Percentiles rank a stretch among this genome's conserved stretches.
Conservation (phyloP, 2,329 filamentous ascomycete genomes). For the Fusarium goolgardi region DNA sequence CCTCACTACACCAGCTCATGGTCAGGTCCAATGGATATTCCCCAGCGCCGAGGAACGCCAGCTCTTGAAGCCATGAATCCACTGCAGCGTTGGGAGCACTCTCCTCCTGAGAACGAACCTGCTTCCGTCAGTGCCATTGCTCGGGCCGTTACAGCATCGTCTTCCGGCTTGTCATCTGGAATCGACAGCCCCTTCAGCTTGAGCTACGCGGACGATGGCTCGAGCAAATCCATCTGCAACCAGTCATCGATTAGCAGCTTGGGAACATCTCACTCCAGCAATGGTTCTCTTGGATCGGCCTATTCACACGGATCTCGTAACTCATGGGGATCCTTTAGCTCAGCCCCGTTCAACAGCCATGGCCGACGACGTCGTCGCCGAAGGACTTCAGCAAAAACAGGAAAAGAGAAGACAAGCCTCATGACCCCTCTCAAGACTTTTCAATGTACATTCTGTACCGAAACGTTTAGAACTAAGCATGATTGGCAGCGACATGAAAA, state of each 20-base stretch:
- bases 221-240: constrained; percentile 67
- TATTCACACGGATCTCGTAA: constrained; percentile 69
- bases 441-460: constrained; percentile 76
- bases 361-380: constrained; percentile 64
- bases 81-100: constrained; percentile 69
- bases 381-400: constrained; percentile 53
- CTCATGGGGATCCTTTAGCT: constrained; percentile 64
- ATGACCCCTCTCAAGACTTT: constrained; percentile 65
- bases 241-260: constrained; percentile 70
- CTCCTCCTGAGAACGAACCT: constrained; percentile 69
- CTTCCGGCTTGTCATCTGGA: constrained; percentile 64
- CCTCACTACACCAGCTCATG: constrained; percentile 72
- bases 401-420: constrained; percentile 53
- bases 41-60: constrained; percentile 68
- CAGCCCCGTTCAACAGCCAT: constrained; percentile 57
- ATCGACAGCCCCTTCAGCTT: constrained; percentile 68
- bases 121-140: constrained; percentile 70
- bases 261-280: constrained; percentile 70
- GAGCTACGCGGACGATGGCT: constrained; percentile 71
- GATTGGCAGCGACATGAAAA: constrained; percentile 79
- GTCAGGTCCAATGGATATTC: constrained; percentile 78
- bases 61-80: constrained; percentile 66
- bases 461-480: constrained; percentile 75
- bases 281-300: constrained; percentile 67
- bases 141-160: constrained; percentile 66